Evolutionary conservation across 371 early-diverging fungal species (phyloP), one percentile per base, ranked within the genome.

Genomic region (Mortierella sp.): DNA sequence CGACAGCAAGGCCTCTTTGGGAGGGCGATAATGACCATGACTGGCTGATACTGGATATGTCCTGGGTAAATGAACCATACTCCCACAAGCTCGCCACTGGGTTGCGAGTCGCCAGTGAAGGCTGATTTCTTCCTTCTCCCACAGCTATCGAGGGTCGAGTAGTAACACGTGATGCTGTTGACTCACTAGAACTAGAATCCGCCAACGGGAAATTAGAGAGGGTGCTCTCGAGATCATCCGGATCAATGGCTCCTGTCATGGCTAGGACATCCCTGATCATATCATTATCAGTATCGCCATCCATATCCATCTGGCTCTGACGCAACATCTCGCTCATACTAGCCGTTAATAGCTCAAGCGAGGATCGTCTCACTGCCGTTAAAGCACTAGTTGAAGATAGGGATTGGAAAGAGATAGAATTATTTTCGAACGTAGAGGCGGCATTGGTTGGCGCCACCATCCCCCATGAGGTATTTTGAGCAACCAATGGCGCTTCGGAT

Each of bases 201-300:
- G 16, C 45, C 48, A 52, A 10, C 21, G 64, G 38, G 32, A 40
- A 33, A 7, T 38, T 48, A 16, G 57, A 47, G 45, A 72, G 64
- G 1, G 69, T 58, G 19, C 74, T 58, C 15, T 63, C 63, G 33
- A 76, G 65, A 8, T 76, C 82, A 8, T 81, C 76, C 1, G 62
- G 72, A 50, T 81, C 76, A 53, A 81, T 76, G 9, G 72, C 73
- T 10, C 76, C 82, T 1, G 76, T 72, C 76, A 76, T 76, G 1
- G 82, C 82, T 41, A 81, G 41, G 11, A 81, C 73, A 58, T 81
- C 82, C 64, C 71, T 70, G 16, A 81, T 59, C 65, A 72, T 71
- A 40, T 72, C 73, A 13, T 57, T 70, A 32, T 72, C 70, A 6
- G 57, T 57, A n/a, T 50, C 36, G 10, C 36, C 74, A 50, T 62